These are phyloP conservation scores for Aspergillus awamori DNA, from an alignment of 2,329 filamentous ascomycete species.

Conservation along the genomic window DNA sequence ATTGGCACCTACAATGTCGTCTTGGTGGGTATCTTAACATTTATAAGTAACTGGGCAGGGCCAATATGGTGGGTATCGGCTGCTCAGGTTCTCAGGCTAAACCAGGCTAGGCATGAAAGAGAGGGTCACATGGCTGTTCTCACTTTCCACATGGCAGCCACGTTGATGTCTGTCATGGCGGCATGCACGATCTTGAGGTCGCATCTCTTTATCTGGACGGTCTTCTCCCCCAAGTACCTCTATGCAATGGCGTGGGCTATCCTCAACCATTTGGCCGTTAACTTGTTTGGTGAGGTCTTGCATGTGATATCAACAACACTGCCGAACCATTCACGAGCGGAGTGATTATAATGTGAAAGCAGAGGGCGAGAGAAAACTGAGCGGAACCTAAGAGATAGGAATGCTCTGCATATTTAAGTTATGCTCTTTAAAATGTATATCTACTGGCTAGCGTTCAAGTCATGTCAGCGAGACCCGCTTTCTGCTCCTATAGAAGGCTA, in stretches of 20 bases:
- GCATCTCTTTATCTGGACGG: conserved; percentile 97
- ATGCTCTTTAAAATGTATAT: not conserved
- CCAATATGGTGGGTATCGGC: conserved; percentile 83
- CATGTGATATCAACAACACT: not conserved
- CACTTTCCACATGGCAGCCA: conserved; percentile 70
- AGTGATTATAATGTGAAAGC: not conserved
- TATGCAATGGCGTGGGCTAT: conserved; percentile 89
- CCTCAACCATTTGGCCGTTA: conserved; percentile 76
- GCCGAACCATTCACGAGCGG: not conserved
- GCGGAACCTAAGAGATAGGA: not conserved
- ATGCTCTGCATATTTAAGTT: not conserved
- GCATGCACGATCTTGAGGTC: conserved; percentile 82
- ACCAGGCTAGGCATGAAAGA: conserved; percentile 34
- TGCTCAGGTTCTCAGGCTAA: conserved; percentile 43
- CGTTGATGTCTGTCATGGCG: conserved; percentile 76
- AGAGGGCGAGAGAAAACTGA: not conserved
- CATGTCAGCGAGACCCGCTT: not conserved
- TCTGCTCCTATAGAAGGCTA: conserved; percentile 49
- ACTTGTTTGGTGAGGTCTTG: conserved; percentile 60
- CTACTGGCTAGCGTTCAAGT: not conserved
- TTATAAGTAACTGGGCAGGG: conserved; percentile 87
- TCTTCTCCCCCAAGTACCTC: conserved; percentile 95
- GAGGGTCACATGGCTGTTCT: conserved; percentile 60
- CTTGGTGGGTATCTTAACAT: conserved; percentile 81
- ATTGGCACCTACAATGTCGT: conserved; percentile 76